Percentiles rank a stretch among this genome's conserved stretches.
phyloP scores from a whole-genome alignment of 1,284 basidiomycete species.

The Earliella scabrosa region DNA sequence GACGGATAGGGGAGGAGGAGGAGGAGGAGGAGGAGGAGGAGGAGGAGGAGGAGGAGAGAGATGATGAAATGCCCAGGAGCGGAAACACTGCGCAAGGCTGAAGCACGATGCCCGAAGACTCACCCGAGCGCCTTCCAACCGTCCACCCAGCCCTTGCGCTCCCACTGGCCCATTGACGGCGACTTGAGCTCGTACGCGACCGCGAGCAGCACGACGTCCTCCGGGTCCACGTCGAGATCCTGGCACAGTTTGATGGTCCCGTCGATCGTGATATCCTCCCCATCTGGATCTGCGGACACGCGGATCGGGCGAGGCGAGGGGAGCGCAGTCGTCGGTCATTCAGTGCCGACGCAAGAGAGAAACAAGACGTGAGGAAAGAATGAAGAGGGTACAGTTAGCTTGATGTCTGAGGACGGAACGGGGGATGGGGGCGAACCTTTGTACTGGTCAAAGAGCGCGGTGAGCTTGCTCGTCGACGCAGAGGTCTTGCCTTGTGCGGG shows the following conservation, averaged over 20 bases:
- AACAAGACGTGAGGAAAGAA: neutral
- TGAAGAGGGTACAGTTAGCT: too few relatives aligned
- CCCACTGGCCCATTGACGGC: conserved; percentile 78
- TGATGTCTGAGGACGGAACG: neutral
- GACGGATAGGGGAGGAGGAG: conserved; percentile 4
- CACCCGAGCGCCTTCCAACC: conserved; percentile 80
- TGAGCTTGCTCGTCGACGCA: conserved; percentile 63
- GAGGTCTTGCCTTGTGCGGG: conserved; percentile 26
- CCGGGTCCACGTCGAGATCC: conserved; percentile 70
- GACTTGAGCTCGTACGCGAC: conserved; percentile 81
- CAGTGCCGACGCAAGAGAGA: neutral
- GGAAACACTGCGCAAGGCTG: too few relatives aligned
- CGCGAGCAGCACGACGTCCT: conserved; percentile 78
- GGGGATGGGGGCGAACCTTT: conserved; percentile 51
- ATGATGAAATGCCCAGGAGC: neutral
- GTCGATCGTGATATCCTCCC: conserved; percentile 67
- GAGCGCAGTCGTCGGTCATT: neutral
- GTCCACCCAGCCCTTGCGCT: conserved; percentile 74
- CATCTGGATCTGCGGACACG: conserved; percentile 51
- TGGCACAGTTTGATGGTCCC: conserved; percentile 78
- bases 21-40: neutral
- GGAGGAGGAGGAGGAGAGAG: neutral
- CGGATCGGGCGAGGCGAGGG: neutral
- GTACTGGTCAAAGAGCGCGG: conserved; percentile 75
- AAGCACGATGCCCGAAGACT: conserved; percentile 27